phyloP scores from a whole-genome alignment of 2,329 filamentous ascomycete species.

The Pyricularia sp. region DNA sequence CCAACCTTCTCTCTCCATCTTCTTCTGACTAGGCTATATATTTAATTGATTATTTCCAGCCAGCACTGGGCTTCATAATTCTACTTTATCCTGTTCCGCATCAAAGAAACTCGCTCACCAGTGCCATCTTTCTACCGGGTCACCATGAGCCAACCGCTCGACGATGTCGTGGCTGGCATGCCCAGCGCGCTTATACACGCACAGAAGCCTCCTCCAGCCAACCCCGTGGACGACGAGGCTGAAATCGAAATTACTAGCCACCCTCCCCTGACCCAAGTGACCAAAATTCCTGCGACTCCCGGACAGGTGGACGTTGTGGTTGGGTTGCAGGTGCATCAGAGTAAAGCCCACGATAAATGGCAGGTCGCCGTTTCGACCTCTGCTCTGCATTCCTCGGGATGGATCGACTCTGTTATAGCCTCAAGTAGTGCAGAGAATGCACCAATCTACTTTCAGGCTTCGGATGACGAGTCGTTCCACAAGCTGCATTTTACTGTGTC shows the following conservation, averaged over 20 bases:
- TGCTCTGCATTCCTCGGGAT: conserved; percentile 23
- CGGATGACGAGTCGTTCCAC: conserved; percentile 15
- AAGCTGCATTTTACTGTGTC: conserved; percentile 41
- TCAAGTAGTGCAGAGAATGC: conserved; percentile 9
- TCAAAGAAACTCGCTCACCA: not conserved
- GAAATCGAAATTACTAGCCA: conserved; percentile 31
- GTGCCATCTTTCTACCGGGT: not conserved
- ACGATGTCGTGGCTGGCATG: conserved; percentile 24
- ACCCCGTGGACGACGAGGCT: conserved; percentile 10
- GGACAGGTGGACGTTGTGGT: conserved; percentile 48
- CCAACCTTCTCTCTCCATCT: not conserved
- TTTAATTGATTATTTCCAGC: not conserved
- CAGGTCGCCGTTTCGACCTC: conserved; percentile 65
- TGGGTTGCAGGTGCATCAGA: conserved; percentile 51
- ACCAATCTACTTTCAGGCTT: conserved; percentile 39
- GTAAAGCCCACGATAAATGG: conserved; percentile 46
- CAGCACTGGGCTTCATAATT: not conserved
- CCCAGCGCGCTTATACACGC: conserved; percentile 20
- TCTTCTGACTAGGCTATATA: not conserved
- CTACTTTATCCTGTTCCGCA: not conserved
- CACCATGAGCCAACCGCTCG: conserved; percentile 11
- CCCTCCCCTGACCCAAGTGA: conserved; percentile 66
- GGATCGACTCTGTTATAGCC: conserved; percentile 37
- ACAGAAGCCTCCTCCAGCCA: conserved; percentile 19
- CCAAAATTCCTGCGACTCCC: conserved; percentile 39